Evolutionary conservation across 805 yeast species (phyloP).

Genomic region (Saccharomyces jurei): DNA sequence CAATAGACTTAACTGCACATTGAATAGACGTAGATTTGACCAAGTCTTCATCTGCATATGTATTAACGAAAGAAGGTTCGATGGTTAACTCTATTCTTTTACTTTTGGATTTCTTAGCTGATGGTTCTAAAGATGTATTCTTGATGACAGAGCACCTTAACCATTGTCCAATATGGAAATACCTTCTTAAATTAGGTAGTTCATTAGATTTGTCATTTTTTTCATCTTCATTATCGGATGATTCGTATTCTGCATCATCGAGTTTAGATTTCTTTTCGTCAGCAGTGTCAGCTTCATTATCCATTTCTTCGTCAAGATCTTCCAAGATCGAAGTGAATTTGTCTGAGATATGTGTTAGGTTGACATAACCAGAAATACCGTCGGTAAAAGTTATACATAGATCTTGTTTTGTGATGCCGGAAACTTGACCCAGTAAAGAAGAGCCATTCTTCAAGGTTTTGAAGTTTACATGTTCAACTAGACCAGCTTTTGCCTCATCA

Average conservation of each 20-base stretch:
- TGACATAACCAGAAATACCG: slow-evolving; percentile 69
- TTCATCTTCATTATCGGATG: slow-evolving; percentile 23
- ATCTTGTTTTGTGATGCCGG: slow-evolving; percentile 52
- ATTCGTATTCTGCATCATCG: slow-evolving; percentile 29
- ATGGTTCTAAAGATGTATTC: slow-evolving; percentile 36
- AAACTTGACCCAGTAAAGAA: slow-evolving; percentile 67
- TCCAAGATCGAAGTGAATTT: slow-evolving; percentile 53
- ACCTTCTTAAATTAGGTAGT: slow-evolving; percentile 47
- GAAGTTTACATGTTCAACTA: slow-evolving; percentile 55
- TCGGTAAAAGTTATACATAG: slow-evolving; percentile 70
- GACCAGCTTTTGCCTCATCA: slow-evolving; percentile 29
- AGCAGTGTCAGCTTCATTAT: slow-evolving; percentile 36
- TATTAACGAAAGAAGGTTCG: slow-evolving; percentile 69
- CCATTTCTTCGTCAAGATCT: slow-evolving; percentile 43
- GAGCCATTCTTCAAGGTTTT: slow-evolving; percentile 65
- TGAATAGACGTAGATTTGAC: slow-evolving; percentile 57
- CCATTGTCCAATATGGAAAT: slow-evolving; percentile 76
- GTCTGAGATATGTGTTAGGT: slow-evolving; percentile 63
- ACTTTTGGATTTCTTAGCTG: slow-evolving; percentile 35
- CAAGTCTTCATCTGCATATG: slow-evolving; percentile 58
- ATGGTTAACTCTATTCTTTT: slow-evolving; percentile 63
- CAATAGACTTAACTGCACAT: slow-evolving; percentile 67
- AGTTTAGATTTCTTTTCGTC: slow-evolving; percentile 29
- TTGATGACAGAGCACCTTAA: slow-evolving; percentile 70
- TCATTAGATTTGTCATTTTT: slow-evolving; percentile 28